phyloP scores from a whole-genome alignment of 2,329 filamentous ascomycete genomes.

The Aspergillus thermomutatus region DNA sequence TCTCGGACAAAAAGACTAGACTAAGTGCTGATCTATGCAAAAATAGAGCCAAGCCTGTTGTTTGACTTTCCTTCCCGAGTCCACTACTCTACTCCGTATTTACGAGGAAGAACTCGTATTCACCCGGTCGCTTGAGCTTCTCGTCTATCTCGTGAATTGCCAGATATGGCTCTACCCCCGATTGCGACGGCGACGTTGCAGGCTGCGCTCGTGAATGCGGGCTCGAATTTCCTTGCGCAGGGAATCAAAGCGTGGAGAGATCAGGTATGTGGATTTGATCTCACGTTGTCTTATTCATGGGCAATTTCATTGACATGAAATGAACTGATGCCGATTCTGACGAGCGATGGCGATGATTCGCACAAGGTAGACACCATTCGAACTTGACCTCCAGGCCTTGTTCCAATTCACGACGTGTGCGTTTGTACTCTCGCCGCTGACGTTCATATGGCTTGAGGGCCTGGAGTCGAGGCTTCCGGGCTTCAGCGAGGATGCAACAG shows the following conservation, averaged over 20 bases:
- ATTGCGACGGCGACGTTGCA: conserved; percentile 54
- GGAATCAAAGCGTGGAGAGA: conserved; percentile 50
- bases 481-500: conserved; percentile 21
- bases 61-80: neutral
- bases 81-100: neutral
- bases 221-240: conserved; percentile 56
- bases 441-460: conserved; percentile 57
- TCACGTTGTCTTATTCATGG: conserved; percentile 3
- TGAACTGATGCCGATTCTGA: neutral
- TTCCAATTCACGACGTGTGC: conserved; percentile 55
- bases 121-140: neutral
- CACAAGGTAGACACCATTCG: conserved; percentile 36
- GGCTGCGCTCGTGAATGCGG: conserved; percentile 50
- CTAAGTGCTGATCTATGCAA: neutral
- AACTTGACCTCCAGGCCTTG: conserved; percentile 48
- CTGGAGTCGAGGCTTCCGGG: conserved; percentile 55
- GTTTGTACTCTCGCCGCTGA: conserved; percentile 54
- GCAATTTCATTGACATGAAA: neutral
- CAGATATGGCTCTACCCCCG: conserved; percentile 37
- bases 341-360: neutral
- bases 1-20: neutral
- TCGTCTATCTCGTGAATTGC: neutral
- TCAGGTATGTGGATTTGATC: conserved; percentile 29
- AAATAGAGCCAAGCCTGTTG: neutral
- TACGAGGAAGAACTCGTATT: neutral